These are phyloP conservation scores for Amanita pallidorosea DNA, from an alignment of 768 basidiomycete species.

Conservation along the genomic window DNA sequence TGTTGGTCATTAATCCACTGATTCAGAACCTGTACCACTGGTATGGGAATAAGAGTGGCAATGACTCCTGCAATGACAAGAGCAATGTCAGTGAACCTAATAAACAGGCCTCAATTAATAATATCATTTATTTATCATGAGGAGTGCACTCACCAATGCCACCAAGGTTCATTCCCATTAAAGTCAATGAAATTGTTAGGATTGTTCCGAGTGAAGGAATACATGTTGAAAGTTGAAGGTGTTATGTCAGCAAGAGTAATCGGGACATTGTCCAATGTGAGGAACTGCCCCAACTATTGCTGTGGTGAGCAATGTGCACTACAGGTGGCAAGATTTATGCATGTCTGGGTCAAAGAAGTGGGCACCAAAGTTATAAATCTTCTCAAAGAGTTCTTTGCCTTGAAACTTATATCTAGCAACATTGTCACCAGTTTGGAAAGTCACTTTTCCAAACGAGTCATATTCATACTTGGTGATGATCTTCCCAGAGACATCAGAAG, in stretches of 20 bases:
- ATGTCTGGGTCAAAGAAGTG: neutral
- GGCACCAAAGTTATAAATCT: neutral
- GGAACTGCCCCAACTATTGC: neutral
- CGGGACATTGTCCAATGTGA: neutral
- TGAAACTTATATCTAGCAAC: neutral
- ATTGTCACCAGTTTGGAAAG: neutral
- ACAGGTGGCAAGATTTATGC: neutral
- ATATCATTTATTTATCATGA: neutral
- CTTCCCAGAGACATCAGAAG: neutral
- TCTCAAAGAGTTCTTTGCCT: neutral
- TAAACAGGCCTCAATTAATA: neutral
- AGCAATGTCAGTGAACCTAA: no score
- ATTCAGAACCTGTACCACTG: no score
- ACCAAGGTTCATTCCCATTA: constrained; percentile 9
- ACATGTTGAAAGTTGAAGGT: constrained; percentile 8
- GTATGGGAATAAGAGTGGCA: no score
- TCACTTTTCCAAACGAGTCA: neutral
- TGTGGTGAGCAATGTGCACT: neutral
- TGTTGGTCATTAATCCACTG: no score
- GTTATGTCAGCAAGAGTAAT: neutral
- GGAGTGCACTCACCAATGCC: constrained; percentile 4
- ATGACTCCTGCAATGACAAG: no score
- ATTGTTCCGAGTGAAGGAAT: constrained; percentile 8
- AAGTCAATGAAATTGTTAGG: constrained; percentile 9
- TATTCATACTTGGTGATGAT: neutral